Evolutionary conservation across 805 yeast genomes (phyloP).

Genomic region (Teunomyces funiuensis): DNA sequence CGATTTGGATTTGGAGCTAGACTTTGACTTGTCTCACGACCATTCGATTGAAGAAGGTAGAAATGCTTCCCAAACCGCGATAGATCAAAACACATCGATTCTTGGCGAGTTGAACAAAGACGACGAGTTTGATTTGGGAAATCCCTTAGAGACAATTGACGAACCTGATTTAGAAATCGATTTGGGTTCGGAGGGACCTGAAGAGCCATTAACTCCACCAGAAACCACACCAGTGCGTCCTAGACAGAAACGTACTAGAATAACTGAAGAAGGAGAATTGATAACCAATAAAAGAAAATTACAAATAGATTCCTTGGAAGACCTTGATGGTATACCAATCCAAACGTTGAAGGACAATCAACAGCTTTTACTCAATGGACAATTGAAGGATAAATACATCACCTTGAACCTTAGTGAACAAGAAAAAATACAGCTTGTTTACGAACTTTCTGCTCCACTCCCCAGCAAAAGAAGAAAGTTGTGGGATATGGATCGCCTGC

Average conservation of each 20-base stretch:
- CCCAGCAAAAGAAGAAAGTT: slow-evolving; percentile 24
- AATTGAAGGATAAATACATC: slow-evolving; percentile 18
- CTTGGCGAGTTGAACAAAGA: slow-evolving; percentile 18
- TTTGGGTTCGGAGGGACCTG: slow-evolving; percentile 11
- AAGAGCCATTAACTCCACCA: slow-evolving; percentile 28
- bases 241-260: slow-evolving; percentile 30
- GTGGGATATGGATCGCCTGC: slow-evolving; percentile 31
- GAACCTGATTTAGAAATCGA: slow-evolving; percentile 14
- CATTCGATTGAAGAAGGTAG: slow-evolving; percentile 57
- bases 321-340: slow-evolving; percentile 44
- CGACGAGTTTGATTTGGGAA: slow-evolving; percentile 34
- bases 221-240: slow-evolving; percentile 24
- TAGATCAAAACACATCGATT: slow-evolving; percentile 25
- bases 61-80: slow-evolving; percentile 25
- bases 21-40: slow-evolving; percentile 28
- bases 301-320: slow-evolving; percentile 44
- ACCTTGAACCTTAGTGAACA: slow-evolving; percentile 27
- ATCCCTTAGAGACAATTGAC: slow-evolving; percentile 40
- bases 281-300: slow-evolving; percentile 49
- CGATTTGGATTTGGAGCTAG: slow-evolving; percentile 41
- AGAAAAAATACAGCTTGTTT: slow-evolving; percentile 35
- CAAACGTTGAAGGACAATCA: slow-evolving; percentile 34
- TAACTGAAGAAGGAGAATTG: slow-evolving; percentile 42
- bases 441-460: slow-evolving; percentile 33
- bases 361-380: slow-evolving; percentile 19